Evolutionary conservation across 257 asterid species (phyloP).

Genomic region (Jacaranda copaia): DNA sequence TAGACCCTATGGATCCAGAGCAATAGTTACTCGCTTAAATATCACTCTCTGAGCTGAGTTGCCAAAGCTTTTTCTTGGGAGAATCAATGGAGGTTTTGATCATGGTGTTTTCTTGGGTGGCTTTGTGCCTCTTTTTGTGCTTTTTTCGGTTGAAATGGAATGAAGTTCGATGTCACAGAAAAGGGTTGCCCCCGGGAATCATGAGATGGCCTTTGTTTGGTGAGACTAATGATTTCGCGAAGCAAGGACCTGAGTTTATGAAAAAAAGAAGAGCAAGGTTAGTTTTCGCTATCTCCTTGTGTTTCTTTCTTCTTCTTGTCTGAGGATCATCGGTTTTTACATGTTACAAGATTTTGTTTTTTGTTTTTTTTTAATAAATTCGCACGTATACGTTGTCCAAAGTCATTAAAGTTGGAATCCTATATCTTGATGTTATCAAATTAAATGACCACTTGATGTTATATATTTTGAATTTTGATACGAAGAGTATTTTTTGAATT

Average conservation of each 20-base stretch:
- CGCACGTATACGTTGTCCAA: no score
- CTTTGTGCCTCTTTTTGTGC: constrained; percentile 34
- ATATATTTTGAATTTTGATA: no score
- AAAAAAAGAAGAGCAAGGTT: constrained; percentile 64
- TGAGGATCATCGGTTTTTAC: neutral
- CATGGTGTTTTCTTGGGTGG: constrained; percentile 32
- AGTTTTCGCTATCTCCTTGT: neutral
- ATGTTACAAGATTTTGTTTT: neutral
- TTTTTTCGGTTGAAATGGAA: constrained; percentile 61
- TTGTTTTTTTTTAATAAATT: no score
- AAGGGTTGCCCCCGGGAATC: constrained; percentile 80
- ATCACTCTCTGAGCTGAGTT: constrained; percentile 9
- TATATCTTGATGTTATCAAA: no score
- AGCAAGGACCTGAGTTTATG: constrained; percentile 77
- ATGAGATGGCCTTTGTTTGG: constrained; percentile 93
- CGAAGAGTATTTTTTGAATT: no score
- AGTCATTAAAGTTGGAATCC: no score
- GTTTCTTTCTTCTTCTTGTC: neutral
- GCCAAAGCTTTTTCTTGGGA: constrained; percentile 31
- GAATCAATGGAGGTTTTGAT: constrained; percentile 57
- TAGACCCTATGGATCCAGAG: constrained; percentile 18
- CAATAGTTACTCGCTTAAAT: constrained; percentile 1
- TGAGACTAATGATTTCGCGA: constrained; percentile 60
- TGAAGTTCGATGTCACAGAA: constrained; percentile 41
- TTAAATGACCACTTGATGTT: no score